Conservation (phyloP, 768 basidiomycete genomes). For the Suillus clintonianus region DNA sequence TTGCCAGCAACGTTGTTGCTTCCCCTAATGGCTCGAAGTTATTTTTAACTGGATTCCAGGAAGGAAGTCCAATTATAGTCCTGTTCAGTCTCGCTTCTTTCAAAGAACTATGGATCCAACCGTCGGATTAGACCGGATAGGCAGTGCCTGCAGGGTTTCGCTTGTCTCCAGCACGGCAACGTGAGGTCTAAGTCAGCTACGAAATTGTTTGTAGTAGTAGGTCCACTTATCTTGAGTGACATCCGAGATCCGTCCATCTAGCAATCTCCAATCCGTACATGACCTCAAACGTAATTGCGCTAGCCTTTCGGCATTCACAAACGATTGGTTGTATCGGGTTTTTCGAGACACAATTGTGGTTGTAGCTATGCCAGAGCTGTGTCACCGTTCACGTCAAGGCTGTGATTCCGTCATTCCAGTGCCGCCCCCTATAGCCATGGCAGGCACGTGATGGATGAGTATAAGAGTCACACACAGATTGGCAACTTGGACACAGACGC, state of each 20-base stretch:
- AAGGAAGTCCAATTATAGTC: neutral
- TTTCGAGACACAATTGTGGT: neutral
- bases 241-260: neutral
- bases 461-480: constrained; percentile 9
- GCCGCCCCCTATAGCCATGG: too few relatives aligned
- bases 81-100: neutral
- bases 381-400: neutral
- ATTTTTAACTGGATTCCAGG: too few relatives aligned
- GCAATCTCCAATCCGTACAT: too few relatives aligned
- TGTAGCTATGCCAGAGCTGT: neutral
- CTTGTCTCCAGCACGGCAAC: too few relatives aligned
- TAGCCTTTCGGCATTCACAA: neutral
- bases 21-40: too few relatives aligned
- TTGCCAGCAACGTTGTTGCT: neutral
- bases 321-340: neutral
- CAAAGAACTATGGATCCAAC: neutral
- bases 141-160: too few relatives aligned
- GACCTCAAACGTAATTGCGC: too few relatives aligned
- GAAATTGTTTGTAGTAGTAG: neutral
- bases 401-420: neutral
- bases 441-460: neutral
- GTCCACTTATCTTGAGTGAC: neutral
- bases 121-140: neutral
- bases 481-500: constrained; percentile 1
- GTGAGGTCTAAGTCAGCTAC: neutral